phyloP scores from a whole-genome alignment of 352 stramenopile species.

The Globisporangium solare region DNA sequence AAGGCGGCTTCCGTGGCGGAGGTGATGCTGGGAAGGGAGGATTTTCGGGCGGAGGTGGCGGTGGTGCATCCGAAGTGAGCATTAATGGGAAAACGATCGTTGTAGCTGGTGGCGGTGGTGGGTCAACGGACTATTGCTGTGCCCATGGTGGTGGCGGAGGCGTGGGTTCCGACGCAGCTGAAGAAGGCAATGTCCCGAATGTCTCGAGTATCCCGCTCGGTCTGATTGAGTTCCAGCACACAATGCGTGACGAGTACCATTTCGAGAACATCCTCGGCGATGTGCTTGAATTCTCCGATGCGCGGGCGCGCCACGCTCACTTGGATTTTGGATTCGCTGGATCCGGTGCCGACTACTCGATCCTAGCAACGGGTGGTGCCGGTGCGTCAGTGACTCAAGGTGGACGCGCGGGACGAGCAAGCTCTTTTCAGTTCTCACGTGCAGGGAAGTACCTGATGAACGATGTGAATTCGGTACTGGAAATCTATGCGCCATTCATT shows the following conservation, averaged over 20 bases:
- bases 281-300: constrained; percentile 33
- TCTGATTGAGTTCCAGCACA: constrained; percentile 14
- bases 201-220: constrained; percentile 25
- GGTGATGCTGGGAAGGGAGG: constrained; percentile 48
- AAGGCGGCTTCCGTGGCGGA: constrained; percentile 67
- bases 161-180: constrained; percentile 17
- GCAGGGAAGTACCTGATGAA: constrained; percentile 37
- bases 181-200: constrained; percentile 34
- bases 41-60: constrained; percentile 56
- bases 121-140: constrained; percentile 74
- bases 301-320: constrained; percentile 39
- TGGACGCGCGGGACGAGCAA: constrained; percentile 32
- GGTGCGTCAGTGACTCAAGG: constrained; percentile 24
- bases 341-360: constrained; percentile 37
- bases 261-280: constrained; percentile 48
- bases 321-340: constrained; percentile 52
- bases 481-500: constrained; percentile 20
- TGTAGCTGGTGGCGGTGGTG: constrained; percentile 64
- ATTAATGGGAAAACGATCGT: constrained; percentile 45
- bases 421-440: constrained; percentile 42
- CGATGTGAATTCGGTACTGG: constrained; percentile 23
- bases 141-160: constrained; percentile 60
- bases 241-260: constrained; percentile 50
- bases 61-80: constrained; percentile 49
- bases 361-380: constrained; percentile 43